A percentile compares a stretch with the other conserved stretches of the same genome.
Conservation (phyloP, 768 basidiomycete species). For the Cyathus striatus region DNA sequence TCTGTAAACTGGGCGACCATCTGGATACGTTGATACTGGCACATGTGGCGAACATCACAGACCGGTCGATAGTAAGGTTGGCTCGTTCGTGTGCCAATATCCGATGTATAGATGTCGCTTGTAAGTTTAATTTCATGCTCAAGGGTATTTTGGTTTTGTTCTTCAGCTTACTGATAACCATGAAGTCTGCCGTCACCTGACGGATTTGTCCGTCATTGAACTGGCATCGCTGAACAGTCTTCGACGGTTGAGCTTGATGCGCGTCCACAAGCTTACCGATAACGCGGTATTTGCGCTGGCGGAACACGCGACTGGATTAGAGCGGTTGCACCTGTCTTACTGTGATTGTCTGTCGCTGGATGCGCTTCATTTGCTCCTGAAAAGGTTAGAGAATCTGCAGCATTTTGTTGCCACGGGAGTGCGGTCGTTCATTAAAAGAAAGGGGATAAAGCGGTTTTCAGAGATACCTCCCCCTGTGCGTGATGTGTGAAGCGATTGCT, state of each 20-base stretch:
- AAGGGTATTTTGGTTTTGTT: constrained; percentile 2
- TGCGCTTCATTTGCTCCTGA: constrained; percentile 67
- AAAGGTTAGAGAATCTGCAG: constrained; percentile 51
- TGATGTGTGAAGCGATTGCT: too few species aligned
- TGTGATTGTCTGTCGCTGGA: constrained; percentile 78
- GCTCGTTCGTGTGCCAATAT: constrained; percentile 69
- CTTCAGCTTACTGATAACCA: too few species aligned
- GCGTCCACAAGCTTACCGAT: constrained; percentile 81
- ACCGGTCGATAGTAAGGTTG: constrained; percentile 62
- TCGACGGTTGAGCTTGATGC: constrained; percentile 73
- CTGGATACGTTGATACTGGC: constrained; percentile 79
- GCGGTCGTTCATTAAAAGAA: constrained; percentile 62
- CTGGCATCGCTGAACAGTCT: constrained; percentile 65
- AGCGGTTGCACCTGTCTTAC: constrained; percentile 82
- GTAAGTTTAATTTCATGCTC: constrained; percentile 41
- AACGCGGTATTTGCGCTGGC: constrained; percentile 75
- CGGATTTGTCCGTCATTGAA: constrained; percentile 83
- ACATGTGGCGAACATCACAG: constrained; percentile 78
- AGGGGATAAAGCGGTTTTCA: constrained; percentile 74
- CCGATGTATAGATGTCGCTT: constrained; percentile 81
- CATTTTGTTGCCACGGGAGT: constrained; percentile 82
- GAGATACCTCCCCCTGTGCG: constrained; percentile 61
- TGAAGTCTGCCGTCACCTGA: constrained; percentile 80
- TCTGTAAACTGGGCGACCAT: constrained; percentile 68
- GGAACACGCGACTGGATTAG: constrained; percentile 63